Percentiles rank a stretch among this genome's conserved stretches.
These are phyloP conservation scores for Wickerhamiella musiphila DNA, from an alignment of 805 yeast genomes.

Conservation along the genomic window DNA sequence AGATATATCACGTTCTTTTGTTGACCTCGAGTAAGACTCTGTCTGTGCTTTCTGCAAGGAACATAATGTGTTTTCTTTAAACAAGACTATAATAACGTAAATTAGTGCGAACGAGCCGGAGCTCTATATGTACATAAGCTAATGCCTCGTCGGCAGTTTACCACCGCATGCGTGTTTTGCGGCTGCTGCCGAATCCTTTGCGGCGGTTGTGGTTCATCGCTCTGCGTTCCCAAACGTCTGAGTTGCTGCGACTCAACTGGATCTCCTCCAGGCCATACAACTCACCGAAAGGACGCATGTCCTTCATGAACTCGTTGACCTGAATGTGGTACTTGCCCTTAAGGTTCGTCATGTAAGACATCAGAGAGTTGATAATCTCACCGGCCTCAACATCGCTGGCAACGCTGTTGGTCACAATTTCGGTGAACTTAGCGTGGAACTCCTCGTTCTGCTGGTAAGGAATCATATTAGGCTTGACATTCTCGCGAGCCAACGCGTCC, in stretches of 20 bases:
- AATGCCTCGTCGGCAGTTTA: no score
- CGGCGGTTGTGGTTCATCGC: not conserved
- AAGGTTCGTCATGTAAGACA: conserved; percentile 16
- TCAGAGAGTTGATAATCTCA: conserved; percentile 13
- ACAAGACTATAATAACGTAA: no score
- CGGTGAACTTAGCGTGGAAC: conserved; percentile 7
- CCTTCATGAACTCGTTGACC: conserved; percentile 11
- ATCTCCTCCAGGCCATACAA: conserved; percentile 14
- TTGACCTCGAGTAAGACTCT: no score
- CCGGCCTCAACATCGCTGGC: conserved; percentile 13
- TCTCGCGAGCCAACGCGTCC: conserved; percentile 24
- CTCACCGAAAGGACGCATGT: conserved; percentile 15
- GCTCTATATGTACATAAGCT: no score
- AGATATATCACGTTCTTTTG: no score
- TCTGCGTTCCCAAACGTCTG: conserved; percentile 10
- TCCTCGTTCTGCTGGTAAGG: conserved; percentile 10
- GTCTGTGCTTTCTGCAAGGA: no score
- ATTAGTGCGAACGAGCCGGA: no score
- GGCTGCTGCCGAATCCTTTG: conserved; percentile 12
- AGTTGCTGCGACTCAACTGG: conserved; percentile 8
- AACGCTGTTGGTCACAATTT: conserved; percentile 7
- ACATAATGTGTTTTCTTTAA: no score
- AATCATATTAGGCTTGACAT: conserved; percentile 29
- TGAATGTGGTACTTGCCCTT: conserved; percentile 11
- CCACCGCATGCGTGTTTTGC: conserved; percentile 17